Evolutionary conservation across 2,329 filamentous ascomycete species (phyloP), one percentile per base, ranked within the genome.

Genomic region (Alternaria triticimaculans): DNA sequence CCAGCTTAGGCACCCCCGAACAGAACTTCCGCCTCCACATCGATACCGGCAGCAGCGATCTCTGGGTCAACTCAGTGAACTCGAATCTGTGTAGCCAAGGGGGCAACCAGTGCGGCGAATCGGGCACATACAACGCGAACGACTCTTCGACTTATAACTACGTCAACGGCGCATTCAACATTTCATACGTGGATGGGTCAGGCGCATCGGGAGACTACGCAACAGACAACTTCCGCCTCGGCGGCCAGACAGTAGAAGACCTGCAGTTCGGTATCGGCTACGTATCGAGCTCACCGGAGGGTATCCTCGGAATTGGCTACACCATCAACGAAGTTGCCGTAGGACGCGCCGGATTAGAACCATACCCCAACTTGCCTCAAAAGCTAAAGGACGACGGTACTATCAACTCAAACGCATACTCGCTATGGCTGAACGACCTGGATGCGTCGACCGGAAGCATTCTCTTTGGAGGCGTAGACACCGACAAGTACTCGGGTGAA

Each of bases 221-320:
- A 3, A 89, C 87, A 5, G 94, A 97, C 75, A 90, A 85, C 0
- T 81, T 97, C 61, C 82, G 80, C 5, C 83, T 94, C 57, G 89
- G 87, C 12, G 82, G 82, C 21, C 78, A 84, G 28, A 84, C 79
- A 2, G 70, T 94, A 30, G 67, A 83, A 4, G 79, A 82, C 60
- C 81, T 93, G 59, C 90, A 94, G 72, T 92, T 94, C 71, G 92
- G 91, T 64, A 84, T 94, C 65, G 92, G 91, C 45, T 93, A 94
- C 75, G 75, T 67, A 0, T 89, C 88, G 4, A 82, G 72, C 45
- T 88, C 87, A 6, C 60, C 76, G 28, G 78, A 96, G 78, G 92
- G 92, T 43, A 93, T 98, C 45, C 80, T 97, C 20, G 94, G 94
- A 18, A 91, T 98, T 65, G 94, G 94, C 7, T 97, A 97, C 77